Conservation (phyloP, 1,284 basidiomycete genomes). For the Marasmius oreades region DNA sequence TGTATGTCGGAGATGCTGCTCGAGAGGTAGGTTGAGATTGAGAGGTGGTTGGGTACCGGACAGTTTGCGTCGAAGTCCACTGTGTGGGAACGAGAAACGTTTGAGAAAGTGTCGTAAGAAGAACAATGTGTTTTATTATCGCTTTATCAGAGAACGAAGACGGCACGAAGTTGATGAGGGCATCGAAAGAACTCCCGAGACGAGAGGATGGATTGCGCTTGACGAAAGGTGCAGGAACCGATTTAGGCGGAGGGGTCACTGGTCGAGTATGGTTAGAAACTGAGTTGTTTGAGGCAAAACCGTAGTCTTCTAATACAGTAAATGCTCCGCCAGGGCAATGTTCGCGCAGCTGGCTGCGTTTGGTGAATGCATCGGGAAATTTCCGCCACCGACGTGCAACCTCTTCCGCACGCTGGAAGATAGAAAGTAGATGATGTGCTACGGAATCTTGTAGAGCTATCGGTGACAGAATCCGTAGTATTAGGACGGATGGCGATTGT, state of each 20-base stretch:
- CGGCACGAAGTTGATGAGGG: constrained; percentile 7
- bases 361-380: background rate
- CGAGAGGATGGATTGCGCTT: background rate
- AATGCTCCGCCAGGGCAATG: constrained; percentile 4
- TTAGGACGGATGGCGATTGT: constrained; percentile 1
- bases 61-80: background rate
- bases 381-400: constrained; percentile 1
- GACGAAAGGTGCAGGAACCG: background rate
- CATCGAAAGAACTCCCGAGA: constrained; percentile 4
- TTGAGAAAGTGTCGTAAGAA: constrained; percentile 6
- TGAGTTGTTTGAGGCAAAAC: background rate
- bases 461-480: constrained; percentile 3
- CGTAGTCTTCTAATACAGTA: constrained; percentile 2
- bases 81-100: background rate
- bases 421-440: background rate
- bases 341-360: constrained; percentile 1
- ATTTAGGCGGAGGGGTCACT: background rate
- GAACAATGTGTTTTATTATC: constrained; percentile 1
- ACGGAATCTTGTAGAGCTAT: constrained; percentile 2
- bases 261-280: background rate
- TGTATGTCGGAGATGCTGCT: background rate
- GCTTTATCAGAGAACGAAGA: constrained; percentile 7
- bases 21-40: background rate
- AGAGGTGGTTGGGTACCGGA: background rate
- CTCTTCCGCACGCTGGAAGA: constrained; percentile 2